These are phyloP conservation scores for Selaginella tamariscina DNA, from an alignment of 75 land plant species.

Conservation along the genomic window DNA sequence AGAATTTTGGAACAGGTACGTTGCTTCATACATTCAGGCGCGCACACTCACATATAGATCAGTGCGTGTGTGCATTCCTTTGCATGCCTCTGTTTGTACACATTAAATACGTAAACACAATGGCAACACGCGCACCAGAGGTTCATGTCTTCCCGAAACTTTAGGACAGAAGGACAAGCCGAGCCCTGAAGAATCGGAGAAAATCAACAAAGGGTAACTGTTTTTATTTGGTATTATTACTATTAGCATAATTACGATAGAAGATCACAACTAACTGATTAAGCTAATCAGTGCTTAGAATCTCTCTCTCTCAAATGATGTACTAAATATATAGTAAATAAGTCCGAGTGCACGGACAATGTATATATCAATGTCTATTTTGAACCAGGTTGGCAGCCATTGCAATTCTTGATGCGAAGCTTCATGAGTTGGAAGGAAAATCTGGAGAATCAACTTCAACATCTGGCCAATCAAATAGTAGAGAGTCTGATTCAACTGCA, in stretches of 20 bases:
- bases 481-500: background rate
- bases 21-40: too few species aligned
- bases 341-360: too few species aligned
- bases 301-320: too few species aligned
- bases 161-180: constrained; percentile 1
- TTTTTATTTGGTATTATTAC: background rate
- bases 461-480: background rate
- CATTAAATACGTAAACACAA: background rate
- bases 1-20: background rate
- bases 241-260: too few species aligned
- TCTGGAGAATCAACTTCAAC: too few species aligned
- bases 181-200: background rate
- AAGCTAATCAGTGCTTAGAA: too few species aligned
- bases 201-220: background rate
- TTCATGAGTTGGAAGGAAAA: background rate
- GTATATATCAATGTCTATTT: too few species aligned
- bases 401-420: background rate
- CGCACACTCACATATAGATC: too few species aligned
- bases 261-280: too few species aligned
- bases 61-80: too few species aligned
- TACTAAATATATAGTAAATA: too few species aligned
- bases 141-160: background rate
- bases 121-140: background rate
- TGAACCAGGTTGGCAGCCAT: background rate
- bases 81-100: too few species aligned